Percentiles rank a stretch among this genome's conserved stretches.
Evolutionary conservation across 257 asterid species (phyloP).

Genomic region (Capsicum pubescens): DNA sequence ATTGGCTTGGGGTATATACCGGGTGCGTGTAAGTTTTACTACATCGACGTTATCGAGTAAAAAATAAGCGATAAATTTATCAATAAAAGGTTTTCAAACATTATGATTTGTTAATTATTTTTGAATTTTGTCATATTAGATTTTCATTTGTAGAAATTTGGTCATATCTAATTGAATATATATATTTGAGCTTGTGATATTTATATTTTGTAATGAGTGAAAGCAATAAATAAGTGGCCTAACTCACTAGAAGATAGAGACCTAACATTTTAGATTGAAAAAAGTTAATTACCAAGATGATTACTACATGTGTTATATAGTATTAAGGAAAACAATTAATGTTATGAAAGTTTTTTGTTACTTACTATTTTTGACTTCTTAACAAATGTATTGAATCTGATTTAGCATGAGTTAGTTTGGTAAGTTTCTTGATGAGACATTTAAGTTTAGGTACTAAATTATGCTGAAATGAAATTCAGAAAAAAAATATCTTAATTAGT

Average conservation of each 20-base stretch:
- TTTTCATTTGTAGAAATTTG: neutral
- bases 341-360: neutral
- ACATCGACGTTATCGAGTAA: fast-evolving
- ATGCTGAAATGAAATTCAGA: neutral
- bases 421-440: neutral
- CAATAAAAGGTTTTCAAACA: neutral
- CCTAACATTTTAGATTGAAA: neutral
- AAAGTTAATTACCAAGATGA: neutral
- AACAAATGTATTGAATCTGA: neutral
- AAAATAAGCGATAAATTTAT: neutral
- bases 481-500: too few species aligned
- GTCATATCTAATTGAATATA: neutral
- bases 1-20: too few species aligned
- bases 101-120: neutral
- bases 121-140: neutral
- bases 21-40: too few species aligned
- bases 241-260: neutral
- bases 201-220: neutral
- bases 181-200: neutral
- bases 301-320: neutral
- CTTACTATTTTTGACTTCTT: neutral
- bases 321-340: neutral
- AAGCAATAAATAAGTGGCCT: neutral
- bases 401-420: neutral
- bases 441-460: neutral